Base-by-base conservation (phyloP, 306 rosid species). In the Cotoneaster glaucophyllus region DNA sequence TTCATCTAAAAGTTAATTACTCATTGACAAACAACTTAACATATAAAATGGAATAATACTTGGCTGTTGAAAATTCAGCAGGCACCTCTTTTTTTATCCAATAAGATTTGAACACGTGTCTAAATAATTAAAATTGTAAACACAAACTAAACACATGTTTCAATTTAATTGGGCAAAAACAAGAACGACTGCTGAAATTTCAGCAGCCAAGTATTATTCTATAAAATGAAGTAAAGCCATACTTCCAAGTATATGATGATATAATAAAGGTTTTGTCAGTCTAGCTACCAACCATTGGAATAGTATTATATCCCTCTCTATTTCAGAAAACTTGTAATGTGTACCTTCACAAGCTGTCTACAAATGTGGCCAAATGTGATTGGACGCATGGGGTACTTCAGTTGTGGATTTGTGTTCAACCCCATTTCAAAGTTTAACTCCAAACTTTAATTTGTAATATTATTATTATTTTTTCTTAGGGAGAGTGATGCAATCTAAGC, bases 301-400 rank as follows among this genome's bases (percentile, higher is more conserved):
- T 76, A 71, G 44, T 52, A 37, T 52, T 37, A 52, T 70, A 52
- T 73, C 54, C 67, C 44, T 81, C 58, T 34, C 22, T 67, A 65
- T 63, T 57, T 52, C 41, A 37, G 11, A 31, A 59, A 72, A 44
- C 69, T 70, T 76, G 72, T 79, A 63, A 37, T 75, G 76, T 80
- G 76, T n/a, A n/a, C n/a, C n/a, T 79, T 70, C 78, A 70, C 71
- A 78, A 81, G 78, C 63, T 78, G 84, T 70, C 76, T 48, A 44
- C 75, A 67, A 37, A 8, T 37, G 41, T 37, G 41, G 2, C 9
- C 41, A 37, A 37, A 7, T 37, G 41, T 37, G 41, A 37, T 6
- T 37, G 41, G 41, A 34, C 9, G 6, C 9, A 7, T 7, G 41
- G 10, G 9, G 41, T 6, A 6, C 41, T 37, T 7, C 41, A 37